Percentiles rank a stretch among this genome's conserved stretches.
Evolutionary conservation across 345 rosid species (phyloP).

Genomic region (Brassica cretica): DNA sequence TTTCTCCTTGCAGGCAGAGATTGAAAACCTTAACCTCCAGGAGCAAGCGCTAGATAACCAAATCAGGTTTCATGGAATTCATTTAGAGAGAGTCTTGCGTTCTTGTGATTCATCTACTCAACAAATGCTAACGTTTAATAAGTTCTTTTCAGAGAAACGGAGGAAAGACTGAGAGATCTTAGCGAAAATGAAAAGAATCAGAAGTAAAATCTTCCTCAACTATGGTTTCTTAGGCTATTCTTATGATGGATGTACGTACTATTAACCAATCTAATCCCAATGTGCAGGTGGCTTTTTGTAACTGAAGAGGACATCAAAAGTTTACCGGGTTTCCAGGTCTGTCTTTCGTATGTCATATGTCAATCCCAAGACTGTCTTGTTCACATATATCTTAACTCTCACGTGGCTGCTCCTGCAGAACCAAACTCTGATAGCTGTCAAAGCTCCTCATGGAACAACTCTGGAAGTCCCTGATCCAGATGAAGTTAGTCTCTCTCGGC

Average conservation of each 20-base stretch:
- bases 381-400: constrained; percentile 24
- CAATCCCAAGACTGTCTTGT: constrained; percentile 26
- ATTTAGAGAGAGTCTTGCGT: constrained; percentile 23
- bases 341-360: constrained; percentile 3
- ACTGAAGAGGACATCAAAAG: constrained; percentile 89
- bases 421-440: constrained; percentile 90
- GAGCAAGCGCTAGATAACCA: constrained; percentile 72
- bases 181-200: constrained; percentile 81
- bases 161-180: constrained; percentile 68
- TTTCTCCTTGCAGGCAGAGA: constrained; percentile 64
- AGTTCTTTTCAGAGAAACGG: constrained; percentile 66
- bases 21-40: constrained; percentile 67
- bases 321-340: constrained; percentile 75
- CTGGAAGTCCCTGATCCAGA: constrained; percentile 95
- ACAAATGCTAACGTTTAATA: constrained; percentile 42
- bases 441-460: constrained; percentile 99
- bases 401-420: constrained; percentile 50
- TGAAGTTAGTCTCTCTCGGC: constrained; percentile 57
- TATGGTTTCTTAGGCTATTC: background rate
- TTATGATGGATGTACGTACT: constrained; percentile 18
- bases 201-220: constrained; percentile 48
- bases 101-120: constrained; percentile 23
- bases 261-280: constrained; percentile 26
- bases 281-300: constrained; percentile 85
- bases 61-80: constrained; percentile 62